Conservation (phyloP, 768 basidiomycete genomes). For the Boletus sp. region DNA sequence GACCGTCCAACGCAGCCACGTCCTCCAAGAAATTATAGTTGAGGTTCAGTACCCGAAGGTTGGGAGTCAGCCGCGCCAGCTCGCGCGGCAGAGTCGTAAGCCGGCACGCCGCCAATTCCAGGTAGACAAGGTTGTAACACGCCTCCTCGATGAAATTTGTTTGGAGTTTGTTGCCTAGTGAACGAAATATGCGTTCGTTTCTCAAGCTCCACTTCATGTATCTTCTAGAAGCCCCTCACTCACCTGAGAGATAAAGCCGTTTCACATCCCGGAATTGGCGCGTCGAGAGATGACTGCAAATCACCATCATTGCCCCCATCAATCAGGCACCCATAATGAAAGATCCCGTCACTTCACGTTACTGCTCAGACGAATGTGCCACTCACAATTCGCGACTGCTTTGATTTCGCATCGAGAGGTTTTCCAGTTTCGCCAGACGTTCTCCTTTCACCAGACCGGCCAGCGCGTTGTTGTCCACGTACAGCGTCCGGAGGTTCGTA, state of each 20-base stretch:
- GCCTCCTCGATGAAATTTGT: constrained; percentile 62
- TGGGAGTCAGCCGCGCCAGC: constrained; percentile 68
- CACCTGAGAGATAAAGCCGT: constrained; percentile 92
- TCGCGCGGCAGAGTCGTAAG: constrained; percentile 70
- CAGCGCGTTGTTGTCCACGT: constrained; percentile 83
- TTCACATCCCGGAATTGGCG: constrained; percentile 89
- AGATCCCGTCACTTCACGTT: constrained; percentile 37
- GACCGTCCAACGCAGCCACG: constrained; percentile 61
- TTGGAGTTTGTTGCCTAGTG: constrained; percentile 69
- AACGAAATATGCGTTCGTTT: constrained; percentile 24
- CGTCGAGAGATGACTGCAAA: constrained; percentile 41
- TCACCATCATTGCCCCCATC: constrained; percentile 34
- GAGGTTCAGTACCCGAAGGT: constrained; percentile 87
- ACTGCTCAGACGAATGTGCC: constrained; percentile 13
- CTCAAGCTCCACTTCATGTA: constrained; percentile 13
- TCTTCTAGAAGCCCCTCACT: constrained; percentile 33
- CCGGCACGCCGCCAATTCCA: constrained; percentile 88
- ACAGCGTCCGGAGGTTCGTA: constrained; percentile 81
- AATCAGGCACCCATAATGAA: constrained; percentile 39
- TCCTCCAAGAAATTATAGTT: constrained; percentile 97
- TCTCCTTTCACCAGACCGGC: constrained; percentile 50
- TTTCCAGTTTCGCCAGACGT: constrained; percentile 73
- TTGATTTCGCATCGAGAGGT: constrained; percentile 90
- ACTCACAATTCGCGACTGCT: constrained; percentile 73
- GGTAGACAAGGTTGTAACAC: constrained; percentile 87